Evolutionary conservation across 306 rosid species (phyloP), one percentile per base, ranked within the genome.

Genomic region (Parietaria judaica): DNA sequence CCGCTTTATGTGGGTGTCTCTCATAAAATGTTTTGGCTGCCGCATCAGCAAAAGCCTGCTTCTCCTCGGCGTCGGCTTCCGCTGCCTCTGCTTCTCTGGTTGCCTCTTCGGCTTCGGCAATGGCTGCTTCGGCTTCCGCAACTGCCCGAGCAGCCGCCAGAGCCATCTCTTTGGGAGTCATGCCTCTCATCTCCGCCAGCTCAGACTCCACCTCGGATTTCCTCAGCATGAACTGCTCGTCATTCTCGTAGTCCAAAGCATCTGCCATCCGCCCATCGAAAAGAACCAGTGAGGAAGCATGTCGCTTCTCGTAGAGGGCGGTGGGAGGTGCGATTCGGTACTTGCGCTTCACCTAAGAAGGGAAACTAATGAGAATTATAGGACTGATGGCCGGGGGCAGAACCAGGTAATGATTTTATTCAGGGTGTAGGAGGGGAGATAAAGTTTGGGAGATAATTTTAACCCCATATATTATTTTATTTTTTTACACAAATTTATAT

Each of bases 61-160:
- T 90, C 41, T 74, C 90, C 69, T 82, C 95, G 0, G 96, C 99
- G 52, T 88, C 96, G 56, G 94, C 99, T 83, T 92, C 99, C 23
- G 99, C 99, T 34, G 78, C 86, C 74, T 86, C 96, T 35, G 99
- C 95, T 63, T 92, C 99, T 68, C 74, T 79, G 5, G 77, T 81
- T 37, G 99, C 99, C 74, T 86, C 95, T 75, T 92, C 95, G 1
- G 96, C 99, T 74, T 88, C 94, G 50, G 88, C 87, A 58, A 92
- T 77, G 73, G 94, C 95, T 14, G 84, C 85, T 82, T 92, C 96
- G 1, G 95, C 99, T 44, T 86, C 96, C 39, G 83, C 79, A 67
- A 88, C 95, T 11, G 96, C 99, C 71, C 73, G 82, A 61, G 99
- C 88, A 77, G 99, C 99, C 72, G 76, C 81, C 48, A 67, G 77